Base-by-base conservation (phyloP, 2,329 filamentous ascomycete genomes). In the Xylariaceae sp. region DNA sequence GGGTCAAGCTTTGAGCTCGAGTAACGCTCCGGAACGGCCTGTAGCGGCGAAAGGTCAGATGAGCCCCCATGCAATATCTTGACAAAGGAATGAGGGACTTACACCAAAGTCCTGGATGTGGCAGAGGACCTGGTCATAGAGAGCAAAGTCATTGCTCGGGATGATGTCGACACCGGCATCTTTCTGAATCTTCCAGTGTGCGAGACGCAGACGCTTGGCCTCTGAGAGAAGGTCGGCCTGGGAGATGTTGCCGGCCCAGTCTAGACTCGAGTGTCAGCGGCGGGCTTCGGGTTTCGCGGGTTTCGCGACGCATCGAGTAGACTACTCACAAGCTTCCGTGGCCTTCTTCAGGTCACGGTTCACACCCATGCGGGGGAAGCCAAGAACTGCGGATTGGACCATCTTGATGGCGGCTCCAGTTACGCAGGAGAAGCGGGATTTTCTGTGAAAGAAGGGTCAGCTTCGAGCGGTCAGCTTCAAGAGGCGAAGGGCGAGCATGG, bases 331-430 rank as follows among this genome's bases (percentile, higher is more conserved):
- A 64, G 90, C 87, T 70, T 98, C 92, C 51, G 89, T 98, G 60
- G 92, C 92, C 81, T 98, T 98, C 83, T 98, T 98, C 64, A 98
- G 80, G 77, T 98, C 92, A 80, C 92, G 88, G 70, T 93, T 85
- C 58, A 77, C 84, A 70, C 92, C 92, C 86, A 96, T 95, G 62
- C 92, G 90, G 65, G 92, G 92, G 79, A 98, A 98, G 71, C 92
- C 92, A 65, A 98, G 83, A 65, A 98, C 76, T 52, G 92, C 70
- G 49, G 74, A 77, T 59, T 77, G 70, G 62, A 77, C 74, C 74
- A 77, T 77, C 43, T 61, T 74, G 61, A 46, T 52, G 57, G 56
- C 58, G 47, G 47, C 46, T 45, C 46, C 36, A 36, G 35, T 29
- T 44, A 45, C 39, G 31, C 46, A 43, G 34, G 32, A 36, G 31